These are phyloP conservation scores for Penicillium robsamsonii DNA, from an alignment of 495 filamentous ascomycete species.

Conservation along the genomic window DNA sequence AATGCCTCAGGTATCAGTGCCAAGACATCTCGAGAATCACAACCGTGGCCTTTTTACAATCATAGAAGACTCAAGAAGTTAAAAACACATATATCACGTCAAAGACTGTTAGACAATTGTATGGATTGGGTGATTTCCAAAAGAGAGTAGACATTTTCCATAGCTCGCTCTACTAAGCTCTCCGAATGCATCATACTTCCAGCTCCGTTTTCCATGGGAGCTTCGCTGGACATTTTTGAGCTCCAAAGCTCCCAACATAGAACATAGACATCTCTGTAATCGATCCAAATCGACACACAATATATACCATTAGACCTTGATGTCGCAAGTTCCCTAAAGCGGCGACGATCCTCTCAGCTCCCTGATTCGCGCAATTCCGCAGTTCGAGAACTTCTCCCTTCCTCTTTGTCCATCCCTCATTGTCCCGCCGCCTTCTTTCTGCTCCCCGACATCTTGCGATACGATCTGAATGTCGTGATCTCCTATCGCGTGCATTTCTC, in stretches of 20 bases:
- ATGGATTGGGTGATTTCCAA: neutral
- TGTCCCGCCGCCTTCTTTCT: conserved; percentile 16
- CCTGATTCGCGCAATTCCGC: conserved; percentile 26
- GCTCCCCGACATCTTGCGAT: conserved; percentile 12
- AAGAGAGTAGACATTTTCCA: neutral
- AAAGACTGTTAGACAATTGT: neutral
- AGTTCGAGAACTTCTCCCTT: conserved; percentile 31
- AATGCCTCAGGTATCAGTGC: neutral
- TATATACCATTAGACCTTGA: neutral
- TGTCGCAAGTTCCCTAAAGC: conserved; percentile 12
- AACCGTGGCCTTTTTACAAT: conserved; percentile 5
- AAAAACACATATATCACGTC: neutral
- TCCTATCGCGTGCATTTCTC: conserved; percentile 13
- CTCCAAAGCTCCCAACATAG: conserved; percentile 6
- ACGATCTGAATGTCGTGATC: conserved; percentile 26
- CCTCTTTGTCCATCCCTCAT: conserved; percentile 24
- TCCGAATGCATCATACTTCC: conserved; percentile 8
- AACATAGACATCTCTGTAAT: neutral
- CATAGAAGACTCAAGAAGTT: neutral
- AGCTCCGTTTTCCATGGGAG: conserved; percentile 5
- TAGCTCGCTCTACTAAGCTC: neutral
- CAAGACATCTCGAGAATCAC: conserved; percentile 4
- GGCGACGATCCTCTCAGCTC: conserved; percentile 15
- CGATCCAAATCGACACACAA: neutral
- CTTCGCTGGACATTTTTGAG: conserved; percentile 2